Percentiles rank a stretch among this genome's conserved stretches.
phyloP scores from a whole-genome alignment of 192 early-diverging fungal genomes.

The Coemansia sp. region DNA sequence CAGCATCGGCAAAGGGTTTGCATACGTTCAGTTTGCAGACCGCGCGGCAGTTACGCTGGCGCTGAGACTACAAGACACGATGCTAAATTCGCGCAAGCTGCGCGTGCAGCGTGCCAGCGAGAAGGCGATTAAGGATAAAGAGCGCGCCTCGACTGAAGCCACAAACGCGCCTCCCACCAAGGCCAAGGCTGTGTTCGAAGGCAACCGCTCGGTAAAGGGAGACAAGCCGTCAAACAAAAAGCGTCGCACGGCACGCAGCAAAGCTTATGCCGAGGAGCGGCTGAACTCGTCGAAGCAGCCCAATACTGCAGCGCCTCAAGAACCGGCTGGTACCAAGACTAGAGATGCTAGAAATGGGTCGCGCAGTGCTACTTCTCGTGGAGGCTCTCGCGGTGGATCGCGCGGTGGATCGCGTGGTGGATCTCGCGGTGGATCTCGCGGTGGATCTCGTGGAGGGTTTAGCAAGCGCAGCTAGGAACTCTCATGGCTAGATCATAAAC shows the following conservation, averaged over 20 bases:
- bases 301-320: background rate
- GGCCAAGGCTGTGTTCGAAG: constrained; percentile 43
- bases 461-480: constrained; percentile 2
- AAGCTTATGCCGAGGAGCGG: constrained; percentile 23
- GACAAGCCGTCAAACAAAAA: constrained; percentile 48
- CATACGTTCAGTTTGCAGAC: constrained; percentile 82
- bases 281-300: constrained; percentile 12
- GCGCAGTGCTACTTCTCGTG: background rate
- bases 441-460: constrained; percentile 9
- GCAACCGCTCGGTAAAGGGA: constrained; percentile 54
- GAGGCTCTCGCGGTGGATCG: background rate
- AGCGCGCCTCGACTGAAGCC: background rate
- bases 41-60: constrained; percentile 71
- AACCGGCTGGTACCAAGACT: background rate
- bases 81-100: constrained; percentile 53
- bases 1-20: constrained; percentile 91
- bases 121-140: constrained; percentile 36
- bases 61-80: constrained; percentile 69
- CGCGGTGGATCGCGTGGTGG: background rate
- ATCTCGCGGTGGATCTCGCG: background rate
- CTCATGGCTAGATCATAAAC: no score
- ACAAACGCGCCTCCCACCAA: background rate
- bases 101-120: constrained; percentile 40
- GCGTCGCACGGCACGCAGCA: constrained; percentile 44
- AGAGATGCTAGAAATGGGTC: no score